Evolutionary conservation across 179 eudicot species (phyloP).

Genomic region (Beta corolliflora): DNA sequence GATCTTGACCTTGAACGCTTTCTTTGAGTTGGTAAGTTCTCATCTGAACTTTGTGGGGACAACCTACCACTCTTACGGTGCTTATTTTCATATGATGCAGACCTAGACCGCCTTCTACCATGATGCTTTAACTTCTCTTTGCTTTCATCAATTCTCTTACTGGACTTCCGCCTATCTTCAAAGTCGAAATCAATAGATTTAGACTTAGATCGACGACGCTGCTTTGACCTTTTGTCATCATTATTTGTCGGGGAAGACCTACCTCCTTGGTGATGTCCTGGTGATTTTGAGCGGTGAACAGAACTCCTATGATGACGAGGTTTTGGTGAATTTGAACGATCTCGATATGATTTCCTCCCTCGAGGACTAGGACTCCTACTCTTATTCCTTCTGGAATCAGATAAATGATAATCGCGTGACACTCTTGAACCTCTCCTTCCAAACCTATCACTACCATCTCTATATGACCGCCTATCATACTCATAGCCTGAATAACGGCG

Average conservation of each 20-base stretch:
- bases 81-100: slow-evolving; percentile 51
- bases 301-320: slow-evolving; percentile 53
- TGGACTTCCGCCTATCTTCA: slow-evolving; percentile 34
- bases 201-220: slow-evolving; percentile 66
- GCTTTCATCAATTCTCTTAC: slow-evolving; percentile 29
- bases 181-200: slow-evolving; percentile 47
- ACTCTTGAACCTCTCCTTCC: slow-evolving; percentile 63
- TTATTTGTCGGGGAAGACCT: slow-evolving; percentile 58
- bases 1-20: slow-evolving; percentile 64
- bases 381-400: slow-evolving; percentile 70
- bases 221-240: slow-evolving; percentile 52
- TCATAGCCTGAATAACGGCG: slow-evolving; percentile 77
- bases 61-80: slow-evolving; percentile 38
- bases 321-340: slow-evolving; percentile 69
- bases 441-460: slow-evolving; percentile 57
- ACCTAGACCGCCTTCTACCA: slow-evolving; percentile 54
- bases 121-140: slow-evolving; percentile 28
- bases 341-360: slow-evolving; percentile 59
- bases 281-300: slow-evolving; percentile 61
- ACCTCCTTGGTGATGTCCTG: slow-evolving; percentile 53
- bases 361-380: slow-evolving; percentile 84
- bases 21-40: slow-evolving; percentile 42
- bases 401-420: slow-evolving; percentile 57
- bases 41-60: slow-evolving; percentile 56
- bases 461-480: slow-evolving; percentile 59